These are phyloP conservation scores for Lablab purpureus DNA, from an alignment of 306 rosid species.

Conservation along the genomic window DNA sequence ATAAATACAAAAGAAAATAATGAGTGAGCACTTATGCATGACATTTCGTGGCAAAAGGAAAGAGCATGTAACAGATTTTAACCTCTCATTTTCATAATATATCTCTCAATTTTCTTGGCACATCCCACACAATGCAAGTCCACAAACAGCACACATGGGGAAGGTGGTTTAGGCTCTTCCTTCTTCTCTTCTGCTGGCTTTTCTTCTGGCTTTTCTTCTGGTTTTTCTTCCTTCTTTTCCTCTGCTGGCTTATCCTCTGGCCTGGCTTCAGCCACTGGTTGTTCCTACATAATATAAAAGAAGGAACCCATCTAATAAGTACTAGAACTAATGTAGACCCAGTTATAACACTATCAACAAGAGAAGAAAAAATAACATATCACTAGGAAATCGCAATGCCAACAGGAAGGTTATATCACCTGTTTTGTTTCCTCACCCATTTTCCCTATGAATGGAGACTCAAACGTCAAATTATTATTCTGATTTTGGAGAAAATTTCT, in stretches of 20 bases:
- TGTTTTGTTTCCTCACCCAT: slow-evolving; percentile 87
- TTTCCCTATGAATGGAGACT: slow-evolving; percentile 34
- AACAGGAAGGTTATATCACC: slow-evolving; percentile 51
- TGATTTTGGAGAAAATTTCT: slow-evolving; percentile 28
- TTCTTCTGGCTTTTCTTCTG: slow-evolving; percentile 44
- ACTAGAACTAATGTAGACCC: not conserved
- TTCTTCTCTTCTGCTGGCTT: slow-evolving; percentile 59
- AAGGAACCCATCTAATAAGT: not conserved
- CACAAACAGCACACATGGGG: slow-evolving; percentile 76
- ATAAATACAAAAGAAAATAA: slow-evolving; percentile 21
- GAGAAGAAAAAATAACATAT: not conserved
- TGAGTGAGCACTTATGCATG: slow-evolving; percentile 20
- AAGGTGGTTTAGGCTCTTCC: slow-evolving; percentile 78
- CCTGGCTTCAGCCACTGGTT: slow-evolving; percentile 54
- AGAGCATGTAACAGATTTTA: not conserved
- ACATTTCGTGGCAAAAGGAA: slow-evolving; percentile 24
- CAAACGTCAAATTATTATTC: slow-evolving; percentile 31
- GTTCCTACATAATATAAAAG: slow-evolving; percentile 47
- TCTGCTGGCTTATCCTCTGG: slow-evolving; percentile 48
- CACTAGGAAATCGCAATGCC: slow-evolving; percentile 30
- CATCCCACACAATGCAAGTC: slow-evolving; percentile 95
- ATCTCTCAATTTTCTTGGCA: slow-evolving; percentile 89
- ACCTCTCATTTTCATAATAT: slow-evolving; percentile 88
- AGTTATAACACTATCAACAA: not conserved
- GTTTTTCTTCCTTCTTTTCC: slow-evolving; percentile 49